Evolutionary conservation across 2,329 filamentous ascomycete species (phyloP), one percentile per base, ranked within the genome.

Genomic region (Plenodomus tracheiphilus): DNA sequence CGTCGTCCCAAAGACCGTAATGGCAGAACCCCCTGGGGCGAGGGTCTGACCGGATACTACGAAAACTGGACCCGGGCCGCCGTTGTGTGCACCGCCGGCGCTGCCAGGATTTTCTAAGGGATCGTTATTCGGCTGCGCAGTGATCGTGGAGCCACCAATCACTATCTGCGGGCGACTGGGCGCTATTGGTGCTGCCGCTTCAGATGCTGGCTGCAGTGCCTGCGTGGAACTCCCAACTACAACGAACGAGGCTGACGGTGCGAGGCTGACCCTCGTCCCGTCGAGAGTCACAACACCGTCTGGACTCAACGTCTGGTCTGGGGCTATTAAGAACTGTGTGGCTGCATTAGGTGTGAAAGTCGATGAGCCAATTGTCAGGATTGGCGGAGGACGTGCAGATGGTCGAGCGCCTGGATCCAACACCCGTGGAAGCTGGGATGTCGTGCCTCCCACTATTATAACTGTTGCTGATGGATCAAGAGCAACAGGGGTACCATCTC

Each of bases 301-400:
- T 16, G 71, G 64, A 3, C 65, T 69, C 7, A 74, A 55, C 1
- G 64, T 72, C 37, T 71, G 64, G 7, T 72, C 74, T 2, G 73
- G 66, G 1, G 52, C 70, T 4, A 79, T 54, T 40, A 71, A 71
- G 62, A 74, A 78, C 35, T 78, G 75, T 1, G 75, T 77, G 3
- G 75, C 74, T 28, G 75, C 75, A 54, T 78, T 77, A 1, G 72
- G 73, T 1, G 74, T 76, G 22, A 75, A 66, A 1, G 66, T 72
- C 2, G 66, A 60, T 0, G 65, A 66, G 11, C 74, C 75, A 17
- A 79, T 57, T 1, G 72, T 77, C 30, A 78, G 49, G 7, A 76
- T 48, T 13, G 71, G 70, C 18, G 68, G 61, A n/a, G 62, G 51
- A 17, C 50, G 49, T 3, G 46, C 28, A 28, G 47, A 43, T 4